Evolutionary conservation across 495 filamentous ascomycete species (phyloP).

Genomic region (Cercophora samala): DNA sequence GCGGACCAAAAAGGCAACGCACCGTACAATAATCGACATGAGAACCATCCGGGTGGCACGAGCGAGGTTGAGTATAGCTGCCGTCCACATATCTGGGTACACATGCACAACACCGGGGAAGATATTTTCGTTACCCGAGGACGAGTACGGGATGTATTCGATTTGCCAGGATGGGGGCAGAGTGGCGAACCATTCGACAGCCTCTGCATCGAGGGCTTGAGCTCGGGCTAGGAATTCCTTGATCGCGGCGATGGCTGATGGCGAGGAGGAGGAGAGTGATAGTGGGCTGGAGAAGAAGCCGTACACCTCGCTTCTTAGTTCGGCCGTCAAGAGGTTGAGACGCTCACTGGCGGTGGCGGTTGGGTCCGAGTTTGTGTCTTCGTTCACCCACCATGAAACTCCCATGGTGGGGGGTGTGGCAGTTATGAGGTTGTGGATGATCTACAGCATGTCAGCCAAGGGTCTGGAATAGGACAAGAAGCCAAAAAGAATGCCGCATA

Average conservation of each 20-base stretch:
- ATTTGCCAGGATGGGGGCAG: slow-evolving; percentile 41
- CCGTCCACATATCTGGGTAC: slow-evolving; percentile 51
- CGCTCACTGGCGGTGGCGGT: slow-evolving; percentile 40
- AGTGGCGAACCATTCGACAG: slow-evolving; percentile 41
- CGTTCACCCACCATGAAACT: slow-evolving; percentile 50
- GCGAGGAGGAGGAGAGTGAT: slow-evolving; percentile 30
- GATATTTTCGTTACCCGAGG: slow-evolving; percentile 33
- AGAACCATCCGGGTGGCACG: slow-evolving; percentile 46
- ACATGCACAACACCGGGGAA: slow-evolving; percentile 52
- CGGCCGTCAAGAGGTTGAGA: slow-evolving; percentile 44
- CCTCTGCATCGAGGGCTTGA: slow-evolving; percentile 42
- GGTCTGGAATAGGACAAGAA: slow-evolving; percentile 9
- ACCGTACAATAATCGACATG: slow-evolving; percentile 44
- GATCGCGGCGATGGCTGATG: slow-evolving; percentile 41
- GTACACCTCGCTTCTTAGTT: slow-evolving; percentile 47
- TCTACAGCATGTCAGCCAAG: slow-evolving; percentile 21
- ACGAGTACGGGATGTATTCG: slow-evolving; percentile 39
- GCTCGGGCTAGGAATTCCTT: slow-evolving; percentile 40
- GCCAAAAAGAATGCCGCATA: slow-evolving; percentile 26
- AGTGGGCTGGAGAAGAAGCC: slow-evolving; percentile 32
- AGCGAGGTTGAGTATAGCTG: slow-evolving; percentile 47
- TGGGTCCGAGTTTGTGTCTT: slow-evolving; percentile 36
- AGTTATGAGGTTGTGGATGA: slow-evolving; percentile 46
- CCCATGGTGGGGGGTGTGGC: slow-evolving; percentile 47
- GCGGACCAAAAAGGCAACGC: slow-evolving; percentile 49